These are phyloP conservation scores for Hymenoscyphus occultus DNA, from an alignment of 2,329 filamentous ascomycete genomes.

Conservation along the genomic window DNA sequence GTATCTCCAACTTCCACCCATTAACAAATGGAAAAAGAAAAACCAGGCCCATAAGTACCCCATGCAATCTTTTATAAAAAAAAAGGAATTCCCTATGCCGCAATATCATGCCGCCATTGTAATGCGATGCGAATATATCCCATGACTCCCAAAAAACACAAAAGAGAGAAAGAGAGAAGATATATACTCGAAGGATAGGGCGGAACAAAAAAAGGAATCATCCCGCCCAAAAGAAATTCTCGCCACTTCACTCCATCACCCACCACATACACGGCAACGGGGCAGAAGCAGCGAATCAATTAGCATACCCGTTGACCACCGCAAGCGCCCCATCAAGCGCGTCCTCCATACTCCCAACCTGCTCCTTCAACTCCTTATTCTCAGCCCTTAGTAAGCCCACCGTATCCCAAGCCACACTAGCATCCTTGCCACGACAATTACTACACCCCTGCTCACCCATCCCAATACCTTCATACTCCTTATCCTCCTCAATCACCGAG, in stretches of 20 bases:
- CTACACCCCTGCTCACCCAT: conserved; percentile 40
- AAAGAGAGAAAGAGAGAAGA: too few species aligned
- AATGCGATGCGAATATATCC: too few species aligned
- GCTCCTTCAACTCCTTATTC: conserved; percentile 58
- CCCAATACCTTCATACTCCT: conserved; percentile 27
- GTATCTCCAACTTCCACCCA: too few species aligned
- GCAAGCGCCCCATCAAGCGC: conserved; percentile 61
- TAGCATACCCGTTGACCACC: conserved; percentile 16
- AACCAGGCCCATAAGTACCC: too few species aligned
- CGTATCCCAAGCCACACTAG: conserved; percentile 62
- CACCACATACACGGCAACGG: not conserved
- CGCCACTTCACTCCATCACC: not conserved
- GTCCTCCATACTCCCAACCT: conserved; percentile 56
- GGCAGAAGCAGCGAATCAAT: not conserved
- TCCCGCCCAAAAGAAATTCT: not conserved
- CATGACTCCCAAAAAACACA: too few species aligned
- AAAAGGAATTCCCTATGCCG: too few species aligned
- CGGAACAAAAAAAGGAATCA: too few species aligned
- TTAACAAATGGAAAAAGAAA: too few species aligned
- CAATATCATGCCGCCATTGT: too few species aligned
- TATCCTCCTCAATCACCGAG: conserved; percentile 27
- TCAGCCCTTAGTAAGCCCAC: conserved; percentile 60
- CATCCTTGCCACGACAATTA: conserved; percentile 58
- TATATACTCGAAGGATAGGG: too few species aligned
- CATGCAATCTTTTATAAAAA: too few species aligned